These are phyloP conservation scores for Hypoxylon cercidicola DNA, from an alignment of 495 filamentous ascomycete species.

Conservation along the genomic window DNA sequence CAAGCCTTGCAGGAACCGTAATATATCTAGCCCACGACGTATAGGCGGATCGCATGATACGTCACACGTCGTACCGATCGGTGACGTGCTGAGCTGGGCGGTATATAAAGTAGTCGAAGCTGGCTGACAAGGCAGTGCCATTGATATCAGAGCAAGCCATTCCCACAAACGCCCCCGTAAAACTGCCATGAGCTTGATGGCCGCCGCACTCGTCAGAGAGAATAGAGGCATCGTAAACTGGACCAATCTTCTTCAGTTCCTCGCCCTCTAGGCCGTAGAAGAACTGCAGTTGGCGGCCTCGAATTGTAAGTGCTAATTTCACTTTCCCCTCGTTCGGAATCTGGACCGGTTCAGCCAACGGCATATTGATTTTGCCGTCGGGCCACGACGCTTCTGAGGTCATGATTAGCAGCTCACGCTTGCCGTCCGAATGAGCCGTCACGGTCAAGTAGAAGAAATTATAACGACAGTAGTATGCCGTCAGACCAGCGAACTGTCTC, in stretches of 20 bases:
- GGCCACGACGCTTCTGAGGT: constrained; percentile 63
- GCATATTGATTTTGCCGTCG: constrained; percentile 51
- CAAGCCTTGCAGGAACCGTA: too few species aligned
- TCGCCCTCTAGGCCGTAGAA: constrained; percentile 57
- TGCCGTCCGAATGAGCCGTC: constrained; percentile 62
- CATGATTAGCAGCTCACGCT: constrained; percentile 63
- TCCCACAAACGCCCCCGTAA: constrained; percentile 67
- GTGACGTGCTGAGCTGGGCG: constrained; percentile 56
- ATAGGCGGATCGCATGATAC: background rate
- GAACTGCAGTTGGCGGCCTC: constrained; percentile 62
- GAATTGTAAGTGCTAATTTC: constrained; percentile 55
- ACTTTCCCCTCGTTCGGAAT: constrained; percentile 65
- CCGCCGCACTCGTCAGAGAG: constrained; percentile 67
- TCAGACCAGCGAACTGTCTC: constrained; percentile 65
- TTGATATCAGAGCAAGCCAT: constrained; percentile 65
- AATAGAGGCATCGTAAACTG: constrained; percentile 63
- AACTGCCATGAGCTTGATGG: constrained; percentile 65
- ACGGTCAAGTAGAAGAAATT: constrained; percentile 69
- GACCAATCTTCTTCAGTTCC: constrained; percentile 61
- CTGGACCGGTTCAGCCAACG: constrained; percentile 48
- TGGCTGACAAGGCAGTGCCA: constrained; percentile 56
- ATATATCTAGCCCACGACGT: too few species aligned
- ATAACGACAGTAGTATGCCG: constrained; percentile 67
- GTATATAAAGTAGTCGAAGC: constrained; percentile 63
- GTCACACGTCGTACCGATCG: constrained; percentile 58